Base-by-base conservation (phyloP, 2,329 filamentous ascomycete species). In the Nigrograna mackinnonii region DNA sequence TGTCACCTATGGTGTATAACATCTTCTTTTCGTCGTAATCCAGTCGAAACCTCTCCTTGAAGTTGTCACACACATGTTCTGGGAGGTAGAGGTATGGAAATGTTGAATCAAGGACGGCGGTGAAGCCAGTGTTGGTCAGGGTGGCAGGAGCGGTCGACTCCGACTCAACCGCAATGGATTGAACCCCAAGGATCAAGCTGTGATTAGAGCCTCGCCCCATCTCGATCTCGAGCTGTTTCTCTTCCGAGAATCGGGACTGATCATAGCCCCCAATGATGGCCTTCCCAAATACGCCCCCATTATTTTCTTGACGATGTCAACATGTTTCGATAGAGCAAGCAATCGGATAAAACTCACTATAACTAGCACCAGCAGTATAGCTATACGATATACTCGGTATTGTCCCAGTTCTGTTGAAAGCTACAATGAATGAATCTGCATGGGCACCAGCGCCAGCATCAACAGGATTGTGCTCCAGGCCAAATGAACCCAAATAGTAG, bases 241-340 rank as follows among this genome's bases (percentile, higher is more conserved):
- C n/a, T n/a, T n/a, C n/a, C n/a, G n/a, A n/a, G 11, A 67, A 48
- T 7, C 69, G 60, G 0, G 64, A 55, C 21, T 52, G 43, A 41
- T 75, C 71, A 38, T 68, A 74, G 5, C 72, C 72, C 11, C 72
- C 71, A 2, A 75, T 51, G 0, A 69, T 61, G 4, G 73, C 55
- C 30, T 51, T 70, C 16, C 58, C 67, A 2, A 41, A 39, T 16
- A 50, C 49, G 20, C 62, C 64, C n/a, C 48, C 51, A 4, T 40
- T 22, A 24, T 53, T 52, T 19, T 64, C 64, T 64, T 68, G 21
- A 18, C 6, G 3, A 33, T 20, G 13, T 35, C 20, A 39, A 12
- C 7, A 22, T 16, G 34, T 22, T 38, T 9, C 34, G 14, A 32
- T 19, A 32, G 11, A 11, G 31, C 16, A 16, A 24, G 9, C 22